Conservation (phyloP, 768 basidiomycete species). For the Suillus spraguei region DNA sequence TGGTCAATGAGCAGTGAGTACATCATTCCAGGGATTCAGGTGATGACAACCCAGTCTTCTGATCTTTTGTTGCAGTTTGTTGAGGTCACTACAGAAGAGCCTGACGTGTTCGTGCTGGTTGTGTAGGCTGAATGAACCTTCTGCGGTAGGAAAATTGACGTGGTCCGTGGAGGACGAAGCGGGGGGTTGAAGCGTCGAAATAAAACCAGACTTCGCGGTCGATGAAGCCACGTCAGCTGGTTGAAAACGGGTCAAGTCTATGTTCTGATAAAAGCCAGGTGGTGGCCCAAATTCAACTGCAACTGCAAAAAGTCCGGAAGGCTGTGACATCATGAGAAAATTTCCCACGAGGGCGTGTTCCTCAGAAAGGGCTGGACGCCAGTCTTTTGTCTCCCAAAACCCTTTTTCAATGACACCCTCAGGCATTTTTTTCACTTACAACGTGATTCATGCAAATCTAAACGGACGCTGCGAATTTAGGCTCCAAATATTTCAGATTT, state of each 20-base stretch:
- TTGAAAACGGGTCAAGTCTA: not conserved
- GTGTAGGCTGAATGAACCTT: conserved; percentile 43
- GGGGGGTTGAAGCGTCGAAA: not conserved
- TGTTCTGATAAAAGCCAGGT: not conserved
- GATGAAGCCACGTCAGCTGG: not conserved
- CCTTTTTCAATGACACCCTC: no score
- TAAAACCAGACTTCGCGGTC: not conserved
- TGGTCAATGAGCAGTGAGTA: conserved; percentile 84
- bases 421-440: no score
- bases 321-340: no score
- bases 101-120: conserved; percentile 78
- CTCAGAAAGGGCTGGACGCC: no score
- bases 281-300: no score
- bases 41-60: not conserved
- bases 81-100: conserved; percentile 77
- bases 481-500: no score
- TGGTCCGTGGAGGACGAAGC: not conserved
- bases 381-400: no score
- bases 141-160: not conserved
- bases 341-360: no score
- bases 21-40: conserved; percentile 10
- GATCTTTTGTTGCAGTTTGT: conserved; percentile 51
- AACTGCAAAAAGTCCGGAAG: no score
- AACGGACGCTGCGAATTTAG: no score
- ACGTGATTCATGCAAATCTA: no score